Conservation (phyloP, 495 filamentous ascomycete species). For the Aspergillus hancockii region DNA sequence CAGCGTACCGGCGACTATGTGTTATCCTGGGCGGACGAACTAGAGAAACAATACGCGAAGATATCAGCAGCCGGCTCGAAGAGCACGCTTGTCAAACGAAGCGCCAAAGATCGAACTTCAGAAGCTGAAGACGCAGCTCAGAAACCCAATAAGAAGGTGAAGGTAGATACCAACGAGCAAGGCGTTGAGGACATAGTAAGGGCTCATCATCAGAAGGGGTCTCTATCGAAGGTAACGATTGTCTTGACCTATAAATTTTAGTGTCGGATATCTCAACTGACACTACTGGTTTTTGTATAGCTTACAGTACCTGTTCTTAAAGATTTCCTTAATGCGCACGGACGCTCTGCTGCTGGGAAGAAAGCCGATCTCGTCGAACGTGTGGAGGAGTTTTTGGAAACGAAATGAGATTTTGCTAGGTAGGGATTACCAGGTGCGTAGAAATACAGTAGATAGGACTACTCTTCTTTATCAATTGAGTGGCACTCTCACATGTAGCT, state of each 20-base stretch:
- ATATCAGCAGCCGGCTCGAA: slow-evolving; percentile 40
- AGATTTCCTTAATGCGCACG: slow-evolving; percentile 62
- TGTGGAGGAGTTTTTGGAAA: slow-evolving; percentile 75
- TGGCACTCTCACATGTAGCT: no score
- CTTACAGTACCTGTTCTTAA: slow-evolving; percentile 73
- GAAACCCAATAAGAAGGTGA: slow-evolving; percentile 51
- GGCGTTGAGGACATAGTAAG: slow-evolving; percentile 60
- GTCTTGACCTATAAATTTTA: background rate
- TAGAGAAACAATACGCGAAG: slow-evolving; percentile 55
- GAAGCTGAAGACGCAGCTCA: slow-evolving; percentile 29
- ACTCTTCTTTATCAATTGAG: background rate
- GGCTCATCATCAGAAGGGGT: slow-evolving; percentile 57
- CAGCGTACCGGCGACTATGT: slow-evolving; percentile 74
- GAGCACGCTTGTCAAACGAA: slow-evolving; percentile 48
- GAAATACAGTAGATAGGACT: background rate
- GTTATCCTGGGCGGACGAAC: slow-evolving; percentile 69
- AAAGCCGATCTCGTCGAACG: slow-evolving; percentile 80
- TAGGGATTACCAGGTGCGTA: background rate
- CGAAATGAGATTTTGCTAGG: slow-evolving; percentile 28
- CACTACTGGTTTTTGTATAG: slow-evolving; percentile 22
- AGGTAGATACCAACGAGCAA: slow-evolving; percentile 42
- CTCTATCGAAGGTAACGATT: slow-evolving; percentile 56
- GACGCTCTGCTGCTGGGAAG: slow-evolving; percentile 63
- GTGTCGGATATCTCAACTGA: slow-evolving; percentile 2
- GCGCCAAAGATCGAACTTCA: slow-evolving; percentile 34